Percentiles rank a stretch among this genome's conserved stretches.
Conservation (phyloP, 108 stramenopile genomes). For the Pseudonitzschia multiseries region DNA sequence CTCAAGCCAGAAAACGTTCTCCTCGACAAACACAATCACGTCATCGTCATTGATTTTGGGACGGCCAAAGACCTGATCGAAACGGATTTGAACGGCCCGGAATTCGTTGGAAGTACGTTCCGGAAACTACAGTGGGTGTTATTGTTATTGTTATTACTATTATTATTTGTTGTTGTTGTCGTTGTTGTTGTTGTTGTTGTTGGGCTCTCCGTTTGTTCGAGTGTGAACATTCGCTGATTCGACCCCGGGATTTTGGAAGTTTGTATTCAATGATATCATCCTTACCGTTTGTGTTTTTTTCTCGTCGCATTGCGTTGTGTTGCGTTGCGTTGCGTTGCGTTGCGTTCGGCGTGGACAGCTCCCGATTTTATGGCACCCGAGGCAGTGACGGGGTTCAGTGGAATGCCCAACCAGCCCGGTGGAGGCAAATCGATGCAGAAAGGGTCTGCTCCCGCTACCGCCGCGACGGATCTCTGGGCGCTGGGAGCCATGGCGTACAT, state of each 20-base stretch:
- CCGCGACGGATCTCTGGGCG: slow-evolving; percentile 81
- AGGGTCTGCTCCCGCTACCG: slow-evolving; percentile 45
- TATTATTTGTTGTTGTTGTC: not conserved
- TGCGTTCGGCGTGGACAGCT: slow-evolving; percentile 19
- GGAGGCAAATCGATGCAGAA: slow-evolving; percentile 1
- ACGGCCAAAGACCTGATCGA: slow-evolving; percentile 94
- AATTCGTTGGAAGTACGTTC: slow-evolving; percentile 89
- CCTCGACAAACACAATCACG: slow-evolving; percentile 64
- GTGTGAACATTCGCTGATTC: too few relatives aligned
- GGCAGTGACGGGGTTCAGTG: slow-evolving; percentile 73
- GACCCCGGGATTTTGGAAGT: too few relatives aligned
- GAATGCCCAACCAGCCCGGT: slow-evolving; percentile 27
- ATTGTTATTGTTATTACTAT: not conserved
- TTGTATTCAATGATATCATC: too few relatives aligned
- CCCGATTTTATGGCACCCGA: slow-evolving; percentile 98
- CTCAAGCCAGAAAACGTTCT: slow-evolving; percentile 96
- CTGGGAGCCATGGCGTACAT: slow-evolving; percentile 78
- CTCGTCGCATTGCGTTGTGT: too few relatives aligned
- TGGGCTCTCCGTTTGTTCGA: too few relatives aligned
- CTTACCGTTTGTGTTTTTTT: not conserved
- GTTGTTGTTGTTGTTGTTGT: not conserved
- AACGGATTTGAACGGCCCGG: slow-evolving; percentile 95
- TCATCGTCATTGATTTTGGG: slow-evolving; percentile 97
- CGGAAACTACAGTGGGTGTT: not conserved
- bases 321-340: not conserved